Base-by-base conservation (phyloP, 495 filamentous ascomycete genomes). In the Cetradonia linearis region DNA sequence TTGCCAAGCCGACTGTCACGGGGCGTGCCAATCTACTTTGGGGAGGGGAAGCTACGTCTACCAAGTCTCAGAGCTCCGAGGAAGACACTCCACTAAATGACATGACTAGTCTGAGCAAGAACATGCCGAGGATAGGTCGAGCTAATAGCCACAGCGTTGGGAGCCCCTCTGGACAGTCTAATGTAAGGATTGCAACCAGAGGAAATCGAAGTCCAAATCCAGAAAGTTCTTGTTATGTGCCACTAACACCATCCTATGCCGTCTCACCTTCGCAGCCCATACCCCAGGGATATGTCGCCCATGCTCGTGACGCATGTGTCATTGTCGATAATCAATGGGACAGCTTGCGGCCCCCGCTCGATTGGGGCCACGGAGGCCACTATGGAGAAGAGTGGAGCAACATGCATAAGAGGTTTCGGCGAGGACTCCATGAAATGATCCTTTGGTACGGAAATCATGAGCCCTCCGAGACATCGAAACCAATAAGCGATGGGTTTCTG, bases 271-370 rank as follows among this genome's bases (percentile, higher is more conserved):
- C 85, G 7, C 83, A 88, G 33, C 81, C 86, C 11, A 96, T 98
- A 48, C 93, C 93, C 0, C 72, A 77, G 6, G 93, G 94, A 0
- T 95, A 92, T 68, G 88, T 95, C 36, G 78, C 87, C 2, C 93
- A 98, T 72, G 91, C 94, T n/a, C 83, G 89, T 49, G 87, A 96
- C 65, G 86, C 87, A 6, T 95, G 91, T 66, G 80, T 87, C 6
- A 82, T 85, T 44, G 79, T 95, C 18, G 94, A 97, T 71, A 92
- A 87, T 67, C 86, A 89, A 67, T 99, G 93, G 93, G 91, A 99
- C 64, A 95, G 90, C 62, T 92, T 88, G 76, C 80, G 86, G 46
- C 75, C 77, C 1, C 82, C 86, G 0, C 77, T 84, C 28, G 75
- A 83, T 31, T 95, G 92, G 86, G 93, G 91, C 16, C 80, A 87